These are phyloP conservation scores for Backusella mclennaniae DNA, from an alignment of 192 early-diverging fungal species.

Conservation along the genomic window DNA sequence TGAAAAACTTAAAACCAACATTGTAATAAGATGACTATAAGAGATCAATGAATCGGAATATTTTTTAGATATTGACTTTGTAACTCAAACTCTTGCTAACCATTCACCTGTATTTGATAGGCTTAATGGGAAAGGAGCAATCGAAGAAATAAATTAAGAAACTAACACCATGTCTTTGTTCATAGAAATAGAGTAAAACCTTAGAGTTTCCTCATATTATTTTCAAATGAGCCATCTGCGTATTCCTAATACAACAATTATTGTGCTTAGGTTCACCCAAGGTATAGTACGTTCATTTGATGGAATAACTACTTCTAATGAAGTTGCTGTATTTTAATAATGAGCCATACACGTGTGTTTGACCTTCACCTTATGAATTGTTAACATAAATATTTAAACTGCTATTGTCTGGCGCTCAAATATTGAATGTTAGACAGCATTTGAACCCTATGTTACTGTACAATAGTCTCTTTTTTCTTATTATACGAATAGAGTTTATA, in stretches of 20 bases:
- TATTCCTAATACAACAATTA: no score
- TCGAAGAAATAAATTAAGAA: background rate
- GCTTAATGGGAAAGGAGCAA: background rate
- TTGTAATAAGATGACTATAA: background rate
- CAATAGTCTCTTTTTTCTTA: background rate
- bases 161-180: background rate
- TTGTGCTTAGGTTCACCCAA: background rate
- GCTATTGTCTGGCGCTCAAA: background rate
- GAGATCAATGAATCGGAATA: background rate
- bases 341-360: background rate
- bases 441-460: background rate
- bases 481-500: background rate
- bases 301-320: background rate
- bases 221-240: no score
- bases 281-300: background rate
- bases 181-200: no score
- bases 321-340: background rate
- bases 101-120: background rate
- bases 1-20: background rate
- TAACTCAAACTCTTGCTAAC: background rate
- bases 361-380: background rate
- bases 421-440: background rate
- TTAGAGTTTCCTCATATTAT: no score
- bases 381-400: slow-evolving; percentile 1
- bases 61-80: background rate